Conservation (phyloP, 2,329 filamentous ascomycete genomes). For the Nectriaceae sp. region DNA sequence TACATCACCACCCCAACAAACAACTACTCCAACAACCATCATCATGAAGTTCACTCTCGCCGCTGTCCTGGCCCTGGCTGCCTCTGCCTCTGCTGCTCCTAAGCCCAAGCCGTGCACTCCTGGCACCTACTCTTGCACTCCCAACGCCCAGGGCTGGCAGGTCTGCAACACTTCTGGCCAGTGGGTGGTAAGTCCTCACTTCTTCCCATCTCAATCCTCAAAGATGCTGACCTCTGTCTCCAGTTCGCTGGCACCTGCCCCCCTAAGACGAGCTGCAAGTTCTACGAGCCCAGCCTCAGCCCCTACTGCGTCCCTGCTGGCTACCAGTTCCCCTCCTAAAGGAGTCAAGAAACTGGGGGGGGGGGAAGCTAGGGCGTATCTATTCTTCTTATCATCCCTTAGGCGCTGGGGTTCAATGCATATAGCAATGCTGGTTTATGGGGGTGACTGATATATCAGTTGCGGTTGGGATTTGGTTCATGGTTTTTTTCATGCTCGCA, state of each 20-base stretch:
- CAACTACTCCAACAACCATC: conserved; percentile 10
- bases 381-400: conserved; percentile 9
- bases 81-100: conserved; percentile 19
- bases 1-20: background rate
- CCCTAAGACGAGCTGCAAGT: conserved; percentile 38
- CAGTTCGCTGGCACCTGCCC: conserved; percentile 38
- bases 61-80: conserved; percentile 23
- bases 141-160: conserved; percentile 31
- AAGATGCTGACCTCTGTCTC: too few species aligned
- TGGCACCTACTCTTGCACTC: conserved; percentile 37
- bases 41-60: conserved; percentile 34
- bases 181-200: conserved; percentile 35
- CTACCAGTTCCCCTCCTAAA: conserved; percentile 32
- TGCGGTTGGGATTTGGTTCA: background rate
- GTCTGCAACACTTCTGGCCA: conserved; percentile 32
- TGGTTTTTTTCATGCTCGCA: conserved; percentile 26
- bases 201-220: background rate
- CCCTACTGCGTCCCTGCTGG: conserved; percentile 41
- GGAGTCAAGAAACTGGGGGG: background rate
- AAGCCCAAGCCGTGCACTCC: conserved; percentile 29
- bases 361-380: background rate
- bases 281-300: conserved; percentile 35
- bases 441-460: background rate
- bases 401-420: background rate
- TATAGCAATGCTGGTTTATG: background rate